A percentile compares a stretch with the other conserved stretches of the same genome.
Conservation (phyloP, 1,284 basidiomycete genomes). For the Inonotus hispidus region DNA sequence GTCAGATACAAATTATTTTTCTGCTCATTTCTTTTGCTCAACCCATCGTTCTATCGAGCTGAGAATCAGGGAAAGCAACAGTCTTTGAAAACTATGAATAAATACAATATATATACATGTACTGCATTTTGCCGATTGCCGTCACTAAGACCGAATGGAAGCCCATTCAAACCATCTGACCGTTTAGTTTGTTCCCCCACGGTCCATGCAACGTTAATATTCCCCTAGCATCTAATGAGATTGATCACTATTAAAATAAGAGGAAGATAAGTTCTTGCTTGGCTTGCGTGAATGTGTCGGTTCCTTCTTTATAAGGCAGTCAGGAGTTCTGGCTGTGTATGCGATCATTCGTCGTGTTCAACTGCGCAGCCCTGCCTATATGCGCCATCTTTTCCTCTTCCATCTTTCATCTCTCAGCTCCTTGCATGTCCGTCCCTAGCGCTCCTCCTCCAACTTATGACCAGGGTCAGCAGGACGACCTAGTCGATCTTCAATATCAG, state of each 20-base stretch:
- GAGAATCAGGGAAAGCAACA: too few species aligned
- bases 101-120: background rate
- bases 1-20: too few species aligned
- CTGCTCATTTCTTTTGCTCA: background rate
- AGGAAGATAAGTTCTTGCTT: background rate
- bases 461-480: slow-evolving; percentile 7
- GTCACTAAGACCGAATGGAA: background rate
- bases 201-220: too few species aligned
- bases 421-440: slow-evolving; percentile 10
- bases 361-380: background rate
- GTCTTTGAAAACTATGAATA: too few species aligned
- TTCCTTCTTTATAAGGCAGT: background rate
- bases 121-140: background rate
- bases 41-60: background rate
- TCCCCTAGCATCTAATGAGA: too few species aligned
- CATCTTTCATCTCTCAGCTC: background rate
- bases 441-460: slow-evolving; percentile 19
- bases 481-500: background rate
- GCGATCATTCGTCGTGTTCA: background rate
- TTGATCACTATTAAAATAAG: too few species aligned
- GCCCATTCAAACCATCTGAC: background rate
- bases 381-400: background rate
- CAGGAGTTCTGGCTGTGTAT: background rate
- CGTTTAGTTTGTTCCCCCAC: too few species aligned
- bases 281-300: background rate